These are phyloP conservation scores for Crithidia brevicula DNA, from an alignment of 208 protist genomes.

Conservation along the genomic window DNA sequence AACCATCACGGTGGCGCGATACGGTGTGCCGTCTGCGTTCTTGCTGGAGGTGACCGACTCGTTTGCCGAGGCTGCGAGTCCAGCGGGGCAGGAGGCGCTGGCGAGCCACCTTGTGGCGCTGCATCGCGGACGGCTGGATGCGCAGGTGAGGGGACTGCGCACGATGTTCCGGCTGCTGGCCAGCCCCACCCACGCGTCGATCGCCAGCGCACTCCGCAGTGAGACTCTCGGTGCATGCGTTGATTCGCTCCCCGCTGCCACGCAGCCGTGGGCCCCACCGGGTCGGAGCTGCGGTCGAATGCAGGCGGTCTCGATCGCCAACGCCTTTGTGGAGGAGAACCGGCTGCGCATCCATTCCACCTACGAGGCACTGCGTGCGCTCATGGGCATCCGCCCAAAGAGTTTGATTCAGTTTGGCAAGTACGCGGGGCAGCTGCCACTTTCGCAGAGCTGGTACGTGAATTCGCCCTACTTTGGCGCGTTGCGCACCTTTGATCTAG, in stretches of 20 bases:
- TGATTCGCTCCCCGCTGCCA: not conserved
- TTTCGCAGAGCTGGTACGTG: slow-evolving; percentile 86
- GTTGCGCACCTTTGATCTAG: slow-evolving; percentile 77
- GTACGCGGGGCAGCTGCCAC: slow-evolving; percentile 77
- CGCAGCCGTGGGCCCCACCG: slow-evolving; percentile 53
- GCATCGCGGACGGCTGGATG: slow-evolving; percentile 43
- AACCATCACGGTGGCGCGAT: slow-evolving; percentile 30
- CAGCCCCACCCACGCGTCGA: slow-evolving; percentile 48
- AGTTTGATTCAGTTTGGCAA: slow-evolving; percentile 72
- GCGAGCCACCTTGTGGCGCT: slow-evolving; percentile 27
- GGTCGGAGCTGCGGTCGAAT: slow-evolving; percentile 40
- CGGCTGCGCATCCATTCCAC: slow-evolving; percentile 53
- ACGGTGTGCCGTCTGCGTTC: slow-evolving; percentile 25
- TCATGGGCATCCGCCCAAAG: slow-evolving; percentile 80
- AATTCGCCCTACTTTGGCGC: slow-evolving; percentile 83
- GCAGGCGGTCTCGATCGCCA: slow-evolving; percentile 72
- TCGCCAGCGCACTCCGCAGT: slow-evolving; percentile 39
- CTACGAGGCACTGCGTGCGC: slow-evolving; percentile 70
- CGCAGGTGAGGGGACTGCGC: slow-evolving; percentile 43
- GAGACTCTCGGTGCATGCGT: not conserved
- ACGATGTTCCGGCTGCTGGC: slow-evolving; percentile 62
- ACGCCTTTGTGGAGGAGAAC: slow-evolving; percentile 90
- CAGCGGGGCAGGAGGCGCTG: slow-evolving; percentile 28
- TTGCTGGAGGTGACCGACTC: slow-evolving; percentile 32
- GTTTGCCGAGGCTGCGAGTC: slow-evolving; percentile 43